Conservation (phyloP, 257 asterid species). For the Verbascum thapsus region DNA sequence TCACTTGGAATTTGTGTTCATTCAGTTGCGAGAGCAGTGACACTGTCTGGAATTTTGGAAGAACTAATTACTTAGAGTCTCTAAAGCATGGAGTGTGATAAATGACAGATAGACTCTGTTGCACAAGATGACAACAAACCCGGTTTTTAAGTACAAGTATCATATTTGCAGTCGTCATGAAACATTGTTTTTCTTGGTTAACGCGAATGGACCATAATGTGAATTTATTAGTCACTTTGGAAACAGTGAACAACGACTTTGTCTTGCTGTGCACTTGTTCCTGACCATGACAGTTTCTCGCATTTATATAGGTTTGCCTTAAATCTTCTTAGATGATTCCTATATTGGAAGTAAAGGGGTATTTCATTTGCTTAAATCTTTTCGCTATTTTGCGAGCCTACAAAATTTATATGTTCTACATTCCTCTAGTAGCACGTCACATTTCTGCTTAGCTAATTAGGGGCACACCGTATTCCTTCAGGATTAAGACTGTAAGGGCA, state of each 20-base stretch:
- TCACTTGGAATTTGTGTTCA: constrained; percentile 13
- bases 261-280: not conserved
- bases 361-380: not conserved
- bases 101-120: not conserved
- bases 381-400: not conserved
- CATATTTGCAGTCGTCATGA: not conserved
- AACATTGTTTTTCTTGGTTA: constrained; percentile 1
- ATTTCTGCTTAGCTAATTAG: not conserved
- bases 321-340: not conserved
- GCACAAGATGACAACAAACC: constrained; percentile 2
- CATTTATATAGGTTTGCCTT: not conserved
- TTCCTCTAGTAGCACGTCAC: not conserved
- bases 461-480: not conserved
- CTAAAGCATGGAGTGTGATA: not conserved
- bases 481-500: not conserved
- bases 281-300: not conserved
- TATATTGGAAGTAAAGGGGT: not conserved
- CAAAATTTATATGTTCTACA: not conserved
- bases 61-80: not conserved
- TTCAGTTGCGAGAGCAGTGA: not conserved
- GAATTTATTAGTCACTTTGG: constrained; percentile 3
- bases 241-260: not conserved
- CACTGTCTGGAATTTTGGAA: not conserved
- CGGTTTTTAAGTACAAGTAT: not conserved
- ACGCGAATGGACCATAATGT: constrained; percentile 2